Evolutionary conservation across 1,284 basidiomycete genomes (phyloP).

Genomic region (Mycena citricolor): DNA sequence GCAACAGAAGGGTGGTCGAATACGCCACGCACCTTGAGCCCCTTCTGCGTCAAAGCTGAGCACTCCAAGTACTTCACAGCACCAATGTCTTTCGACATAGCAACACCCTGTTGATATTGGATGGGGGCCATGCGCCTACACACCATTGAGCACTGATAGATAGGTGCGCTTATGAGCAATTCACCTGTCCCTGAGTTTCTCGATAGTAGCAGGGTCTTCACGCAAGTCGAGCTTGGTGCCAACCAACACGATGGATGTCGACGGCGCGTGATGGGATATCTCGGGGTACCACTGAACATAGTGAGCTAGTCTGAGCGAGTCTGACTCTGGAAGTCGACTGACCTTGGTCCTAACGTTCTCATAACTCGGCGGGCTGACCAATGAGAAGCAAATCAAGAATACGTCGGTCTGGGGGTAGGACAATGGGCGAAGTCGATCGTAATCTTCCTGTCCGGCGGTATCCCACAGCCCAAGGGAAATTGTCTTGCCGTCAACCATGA

Average conservation of each 20-base stretch:
- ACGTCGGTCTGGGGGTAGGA: constrained; percentile 99
- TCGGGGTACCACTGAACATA: constrained; percentile 87
- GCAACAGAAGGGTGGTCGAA: neutral
- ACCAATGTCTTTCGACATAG: constrained; percentile 91
- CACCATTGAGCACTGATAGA: constrained; percentile 16
- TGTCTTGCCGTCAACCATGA: constrained; percentile 98
- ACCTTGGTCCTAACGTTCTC: constrained; percentile 99
- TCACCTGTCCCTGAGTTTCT: constrained; percentile 89
- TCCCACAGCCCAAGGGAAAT: constrained; percentile 98
- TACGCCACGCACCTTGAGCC: constrained; percentile 58
- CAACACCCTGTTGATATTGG: constrained; percentile 85
- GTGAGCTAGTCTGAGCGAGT: constrained; percentile 16
- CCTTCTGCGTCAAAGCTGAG: constrained; percentile 97
- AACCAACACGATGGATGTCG: constrained; percentile 92
- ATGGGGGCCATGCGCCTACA: constrained; percentile 91
- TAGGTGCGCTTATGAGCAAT: constrained; percentile 24
- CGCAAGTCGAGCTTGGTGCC: constrained; percentile 98
- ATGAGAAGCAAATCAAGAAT: constrained; percentile 98
- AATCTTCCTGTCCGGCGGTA: constrained; percentile 99
- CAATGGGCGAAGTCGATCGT: constrained; percentile 95
- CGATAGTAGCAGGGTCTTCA: constrained; percentile 89
- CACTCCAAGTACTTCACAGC: constrained; percentile 98
- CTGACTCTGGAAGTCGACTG: constrained; percentile 27
- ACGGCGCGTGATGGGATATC: constrained; percentile 95
- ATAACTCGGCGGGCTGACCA: constrained; percentile 95